These are phyloP conservation scores for Wickerhamiella infanticola DNA, from an alignment of 1,139 yeast species.

Conservation along the genomic window DNA sequence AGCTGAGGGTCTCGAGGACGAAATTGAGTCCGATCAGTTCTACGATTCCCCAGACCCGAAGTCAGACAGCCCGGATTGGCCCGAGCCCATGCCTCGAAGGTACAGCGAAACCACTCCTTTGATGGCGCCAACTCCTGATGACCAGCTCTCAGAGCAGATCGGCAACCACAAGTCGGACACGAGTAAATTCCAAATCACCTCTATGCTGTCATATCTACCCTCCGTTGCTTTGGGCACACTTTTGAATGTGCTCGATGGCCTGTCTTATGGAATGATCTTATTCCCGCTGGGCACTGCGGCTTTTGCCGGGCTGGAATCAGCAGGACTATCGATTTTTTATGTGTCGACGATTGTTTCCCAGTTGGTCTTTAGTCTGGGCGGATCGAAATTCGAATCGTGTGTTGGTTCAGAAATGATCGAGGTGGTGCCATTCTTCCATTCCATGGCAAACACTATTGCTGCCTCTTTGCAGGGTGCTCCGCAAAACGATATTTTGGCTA, in stretches of 20 bases:
- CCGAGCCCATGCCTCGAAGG: background rate
- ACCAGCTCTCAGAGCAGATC: background rate
- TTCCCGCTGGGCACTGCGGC: constrained; percentile 77
- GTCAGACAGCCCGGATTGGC: background rate
- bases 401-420: constrained; percentile 98
- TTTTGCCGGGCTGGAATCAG: constrained; percentile 66
- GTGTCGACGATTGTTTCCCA: constrained; percentile 81
- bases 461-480: constrained; percentile 32
- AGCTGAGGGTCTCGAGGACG: constrained; percentile 23
- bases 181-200: background rate
- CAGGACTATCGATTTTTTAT: constrained; percentile 89
- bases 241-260: constrained; percentile 77
- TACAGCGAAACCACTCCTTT: background rate
- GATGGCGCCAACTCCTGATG: background rate
- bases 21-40: background rate
- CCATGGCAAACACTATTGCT: constrained; percentile 72
- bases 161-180: background rate
- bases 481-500: constrained; percentile 56
- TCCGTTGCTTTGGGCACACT: constrained; percentile 75
- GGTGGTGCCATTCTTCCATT: constrained; percentile 91
- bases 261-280: constrained; percentile 93
- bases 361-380: constrained; percentile 74
- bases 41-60: background rate
- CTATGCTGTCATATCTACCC: constrained; percentile 35
- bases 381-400: constrained; percentile 76